These are phyloP conservation scores for Nothomitra cinnamomea DNA, from an alignment of 2,329 filamentous ascomycete species.

Conservation along the genomic window DNA sequence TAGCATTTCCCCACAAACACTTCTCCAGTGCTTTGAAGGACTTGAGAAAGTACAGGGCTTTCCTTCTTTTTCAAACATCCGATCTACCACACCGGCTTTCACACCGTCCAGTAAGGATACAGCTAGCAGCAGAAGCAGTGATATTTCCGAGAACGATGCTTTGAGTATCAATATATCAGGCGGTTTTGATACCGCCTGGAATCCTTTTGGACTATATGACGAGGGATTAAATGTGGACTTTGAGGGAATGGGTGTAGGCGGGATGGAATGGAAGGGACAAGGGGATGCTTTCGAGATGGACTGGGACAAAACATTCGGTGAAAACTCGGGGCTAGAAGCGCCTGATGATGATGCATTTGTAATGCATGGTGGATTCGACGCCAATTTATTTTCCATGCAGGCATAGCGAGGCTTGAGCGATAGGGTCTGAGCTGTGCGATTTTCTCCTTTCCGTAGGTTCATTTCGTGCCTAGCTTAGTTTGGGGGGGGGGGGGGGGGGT, in stretches of 20 bases:
- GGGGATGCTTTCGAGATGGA: constrained; percentile 16
- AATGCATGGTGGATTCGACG: not conserved
- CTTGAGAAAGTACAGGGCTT: constrained; percentile 3
- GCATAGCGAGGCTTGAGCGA: not conserved
- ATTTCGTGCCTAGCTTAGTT: too few species aligned
- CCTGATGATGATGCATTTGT: not conserved
- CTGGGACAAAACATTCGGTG: constrained; percentile 19
- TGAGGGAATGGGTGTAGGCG: constrained; percentile 1
- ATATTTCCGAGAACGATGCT: constrained; percentile 19
- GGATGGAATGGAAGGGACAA: not conserved
- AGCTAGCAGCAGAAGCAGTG: constrained; percentile 18
- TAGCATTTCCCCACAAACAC: constrained; percentile 3
- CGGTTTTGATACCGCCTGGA: not conserved
- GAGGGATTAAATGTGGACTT: not conserved
- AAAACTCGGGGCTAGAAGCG: constrained; percentile 1
- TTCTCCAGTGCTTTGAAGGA: constrained; percentile 5
- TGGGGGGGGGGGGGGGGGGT: too few species aligned
- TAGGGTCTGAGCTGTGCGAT: not conserved
- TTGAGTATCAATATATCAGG: constrained; percentile 16
- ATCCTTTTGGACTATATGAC: constrained; percentile 3
- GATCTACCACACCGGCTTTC: constrained; percentile 1
- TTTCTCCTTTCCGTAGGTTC: too few species aligned
- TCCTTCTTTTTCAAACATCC: constrained; percentile 1
- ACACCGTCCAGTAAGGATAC: constrained; percentile 6
- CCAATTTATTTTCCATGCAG: constrained; percentile 1